Base-by-base conservation (phyloP, 345 rosid species). In the Boechera divaricarpa region DNA sequence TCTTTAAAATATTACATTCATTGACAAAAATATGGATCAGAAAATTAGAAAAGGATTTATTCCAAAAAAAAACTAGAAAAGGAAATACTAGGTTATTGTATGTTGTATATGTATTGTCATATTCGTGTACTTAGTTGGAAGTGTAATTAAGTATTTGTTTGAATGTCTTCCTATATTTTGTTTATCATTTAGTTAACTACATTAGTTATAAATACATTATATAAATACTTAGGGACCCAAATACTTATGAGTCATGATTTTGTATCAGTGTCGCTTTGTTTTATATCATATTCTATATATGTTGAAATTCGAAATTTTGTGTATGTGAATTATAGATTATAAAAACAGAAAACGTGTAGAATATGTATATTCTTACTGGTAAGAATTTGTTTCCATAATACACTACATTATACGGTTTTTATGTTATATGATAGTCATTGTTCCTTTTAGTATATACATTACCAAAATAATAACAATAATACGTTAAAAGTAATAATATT, bases 21-120 rank as follows among this genome's bases (percentile, higher is more conserved):
- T 67, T 67, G 35, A 67, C n/a, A 67, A 48, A 31, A 65, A 1
- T 10, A 33, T 66, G 70, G 58, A 66, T 48, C 10, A 44, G 15
- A 42, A 63, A 65, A 32, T 4, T 32, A 64, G 16, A 39, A 62
- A 28, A 28, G 29, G 29, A 28, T 28, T 28, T 28, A 0, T 2
- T 28, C 29, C 2, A 28, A 28, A 28, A 62, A 32, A 4, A 32
- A 4, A 32, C 35, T 32, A 26, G 29, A 28, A 28, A 28, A 28
- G 29, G 29, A 28, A 28, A 28, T 28, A 2, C 29, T 63, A 38
- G 26, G 8, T 64, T 1, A 26, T 63, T 7, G 7, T 28, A 24
- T 42, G 26, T 45, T 44, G 53, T 61, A 5, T 35, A 39, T 6
- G n/a, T 10, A 21, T 59, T 21, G 5, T 18, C 32, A 28, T 28